Evolutionary conservation across 805 yeast genomes (phyloP).

Genomic region (Cyberlindnera galapagoensis): DNA sequence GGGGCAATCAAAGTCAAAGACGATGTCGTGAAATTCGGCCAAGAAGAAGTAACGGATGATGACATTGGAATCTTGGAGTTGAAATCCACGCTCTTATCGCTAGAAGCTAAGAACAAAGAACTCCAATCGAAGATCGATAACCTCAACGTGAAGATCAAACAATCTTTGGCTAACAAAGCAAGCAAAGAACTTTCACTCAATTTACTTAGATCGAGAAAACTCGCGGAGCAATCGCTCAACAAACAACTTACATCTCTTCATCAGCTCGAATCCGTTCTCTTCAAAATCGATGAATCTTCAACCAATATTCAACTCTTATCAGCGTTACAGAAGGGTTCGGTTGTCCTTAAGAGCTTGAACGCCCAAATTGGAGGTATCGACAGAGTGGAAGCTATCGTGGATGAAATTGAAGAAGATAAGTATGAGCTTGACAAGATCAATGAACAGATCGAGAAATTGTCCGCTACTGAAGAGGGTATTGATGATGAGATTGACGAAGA

Average conservation of each 20-base stretch:
- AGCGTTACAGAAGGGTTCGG: conserved; percentile 31
- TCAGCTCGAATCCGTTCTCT: conserved; percentile 32
- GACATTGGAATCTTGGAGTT: conserved; percentile 29
- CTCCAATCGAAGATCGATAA: conserved; percentile 16
- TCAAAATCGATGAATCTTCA: conserved; percentile 37
- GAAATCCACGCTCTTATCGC: conserved; percentile 21
- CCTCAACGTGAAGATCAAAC: conserved; percentile 13
- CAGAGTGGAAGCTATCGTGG: conserved; percentile 34
- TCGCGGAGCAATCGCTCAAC: conserved; percentile 29
- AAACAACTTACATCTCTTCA: conserved; percentile 27
- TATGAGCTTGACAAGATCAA: conserved; percentile 33
- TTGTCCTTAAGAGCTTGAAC: conserved; percentile 32
- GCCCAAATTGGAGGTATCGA: conserved; percentile 37
- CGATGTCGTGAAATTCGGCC: conserved; percentile 17
- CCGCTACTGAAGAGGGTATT: conserved; percentile 19
- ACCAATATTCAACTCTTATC: conserved; percentile 33
- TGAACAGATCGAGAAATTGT: conserved; percentile 23
- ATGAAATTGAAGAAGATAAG: conserved; percentile 32
- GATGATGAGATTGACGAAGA: conserved; percentile 32
- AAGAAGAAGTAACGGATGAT: conserved; percentile 25
- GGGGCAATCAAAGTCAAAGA: conserved; percentile 11
- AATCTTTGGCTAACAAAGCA: conserved; percentile 16
- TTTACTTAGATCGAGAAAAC: conserved; percentile 28
- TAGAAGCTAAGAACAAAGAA: conserved; percentile 20
- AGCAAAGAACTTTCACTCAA: conserved; percentile 26